Percentiles rank a stretch among this genome's conserved stretches.
These are phyloP conservation scores for Chenopodium album DNA, from an alignment of 148 eudicot genomes.

Conservation along the genomic window DNA sequence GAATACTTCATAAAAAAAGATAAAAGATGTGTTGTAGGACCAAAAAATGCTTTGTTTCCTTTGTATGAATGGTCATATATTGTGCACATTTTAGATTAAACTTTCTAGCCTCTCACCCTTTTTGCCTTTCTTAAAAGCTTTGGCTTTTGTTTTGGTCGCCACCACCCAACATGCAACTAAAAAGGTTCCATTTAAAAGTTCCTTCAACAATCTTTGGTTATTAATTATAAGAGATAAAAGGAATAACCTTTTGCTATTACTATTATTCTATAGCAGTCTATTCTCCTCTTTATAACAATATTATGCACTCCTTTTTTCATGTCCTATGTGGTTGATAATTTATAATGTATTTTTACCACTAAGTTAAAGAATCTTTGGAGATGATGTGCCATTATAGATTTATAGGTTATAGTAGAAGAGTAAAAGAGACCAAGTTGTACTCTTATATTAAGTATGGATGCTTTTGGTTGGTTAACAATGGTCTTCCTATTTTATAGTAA, in stretches of 20 bases:
- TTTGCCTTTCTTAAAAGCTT: slow-evolving; percentile 21
- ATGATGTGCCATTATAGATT: too few species aligned
- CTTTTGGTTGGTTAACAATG: too few species aligned
- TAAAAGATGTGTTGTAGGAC: background rate
- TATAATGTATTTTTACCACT: background rate
- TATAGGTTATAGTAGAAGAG: too few species aligned
- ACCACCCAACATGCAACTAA: slow-evolving; percentile 7
- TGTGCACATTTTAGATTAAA: slow-evolving; percentile 4
- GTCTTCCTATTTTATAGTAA: too few species aligned
- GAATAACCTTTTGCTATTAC: background rate
- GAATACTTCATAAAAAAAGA: too few species aligned
- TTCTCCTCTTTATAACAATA: too few species aligned
- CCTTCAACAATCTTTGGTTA: background rate
- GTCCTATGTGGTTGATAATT: background rate
- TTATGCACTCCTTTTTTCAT: background rate
- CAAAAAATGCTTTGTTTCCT: background rate
- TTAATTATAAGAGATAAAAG: background rate
- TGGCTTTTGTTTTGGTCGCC: slow-evolving; percentile 1
- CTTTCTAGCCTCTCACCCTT: slow-evolving; percentile 1
- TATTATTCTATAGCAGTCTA: background rate
- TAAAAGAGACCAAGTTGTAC: too few species aligned
- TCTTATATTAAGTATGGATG: too few species aligned
- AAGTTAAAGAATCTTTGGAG: background rate
- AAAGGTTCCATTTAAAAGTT: background rate
- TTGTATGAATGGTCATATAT: slow-evolving; percentile 23